These are phyloP conservation scores for Nematodospora anomalae DNA, from an alignment of 1,139 yeast species.

Conservation along the genomic window DNA sequence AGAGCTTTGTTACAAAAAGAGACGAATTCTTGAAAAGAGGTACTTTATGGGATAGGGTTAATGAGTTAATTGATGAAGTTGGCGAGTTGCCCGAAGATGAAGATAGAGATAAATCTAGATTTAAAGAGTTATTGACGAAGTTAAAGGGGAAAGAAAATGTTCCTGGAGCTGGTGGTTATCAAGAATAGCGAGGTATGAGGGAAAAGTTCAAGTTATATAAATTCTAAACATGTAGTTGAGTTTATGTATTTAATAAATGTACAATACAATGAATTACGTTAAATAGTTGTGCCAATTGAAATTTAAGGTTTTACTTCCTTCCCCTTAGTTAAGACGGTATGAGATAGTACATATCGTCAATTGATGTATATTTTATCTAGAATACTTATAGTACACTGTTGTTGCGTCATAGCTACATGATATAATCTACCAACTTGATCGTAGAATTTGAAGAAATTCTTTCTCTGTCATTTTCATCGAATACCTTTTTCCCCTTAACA, in stretches of 20 bases:
- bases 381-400: constrained; percentile 4
- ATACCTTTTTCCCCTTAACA: constrained; percentile 17
- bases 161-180: constrained; percentile 59
- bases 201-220: not conserved
- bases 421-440: constrained; percentile 21
- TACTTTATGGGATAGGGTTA: constrained; percentile 87
- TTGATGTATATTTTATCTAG: not conserved
- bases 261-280: too few relatives aligned
- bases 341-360: too few relatives aligned
- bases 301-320: too few relatives aligned
- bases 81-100: constrained; percentile 44
- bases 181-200: constrained; percentile 7
- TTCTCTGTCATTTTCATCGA: constrained; percentile 11
- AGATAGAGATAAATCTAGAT: constrained; percentile 68
- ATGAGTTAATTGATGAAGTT: constrained; percentile 46
- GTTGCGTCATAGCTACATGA: too few relatives aligned
- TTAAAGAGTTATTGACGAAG: constrained; percentile 63
- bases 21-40: constrained; percentile 75
- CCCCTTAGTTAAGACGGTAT: too few relatives aligned
- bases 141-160: constrained; percentile 68
- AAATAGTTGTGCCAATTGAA: too few relatives aligned
- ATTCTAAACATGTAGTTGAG: not conserved
- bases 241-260: too few relatives aligned
- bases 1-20: constrained; percentile 70
- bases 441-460: constrained; percentile 21